These are phyloP conservation scores for Allium cepa DNA, from an alignment of 106 monocot genomes.

Conservation along the genomic window DNA sequence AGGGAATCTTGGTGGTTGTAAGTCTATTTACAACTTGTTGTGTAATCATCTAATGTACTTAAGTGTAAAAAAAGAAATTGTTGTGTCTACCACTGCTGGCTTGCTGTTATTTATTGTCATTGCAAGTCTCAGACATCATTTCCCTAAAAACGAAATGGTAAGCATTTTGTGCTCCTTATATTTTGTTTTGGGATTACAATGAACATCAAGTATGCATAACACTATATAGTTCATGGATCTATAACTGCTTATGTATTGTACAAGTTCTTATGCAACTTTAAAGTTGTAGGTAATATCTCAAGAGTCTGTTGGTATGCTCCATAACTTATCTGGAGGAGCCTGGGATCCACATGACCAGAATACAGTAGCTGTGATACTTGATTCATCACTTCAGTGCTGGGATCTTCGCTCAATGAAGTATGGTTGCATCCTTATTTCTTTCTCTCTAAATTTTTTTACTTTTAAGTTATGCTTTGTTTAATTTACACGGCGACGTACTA, in stretches of 20 bases:
- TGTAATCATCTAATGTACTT: no score
- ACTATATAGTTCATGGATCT: no score
- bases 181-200: no score
- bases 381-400: constrained; percentile 84
- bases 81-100: neutral
- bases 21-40: no score
- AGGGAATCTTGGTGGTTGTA: no score
- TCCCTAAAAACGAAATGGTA: neutral
- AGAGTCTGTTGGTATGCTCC: constrained; percentile 79
- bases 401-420: constrained; percentile 99
- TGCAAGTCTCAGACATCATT: neutral
- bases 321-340: constrained; percentile 77
- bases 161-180: no score
- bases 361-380: constrained; percentile 68
- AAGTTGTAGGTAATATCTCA: constrained; percentile 67
- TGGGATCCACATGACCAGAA: constrained; percentile 95
- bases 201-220: no score
- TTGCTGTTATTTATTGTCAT: neutral
- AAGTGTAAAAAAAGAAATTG: neutral
- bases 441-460: no score
- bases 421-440: neutral
- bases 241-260: constrained; percentile 1
- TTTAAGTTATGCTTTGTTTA: no score
- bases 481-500: no score
- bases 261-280: constrained; percentile 15